A percentile compares a stretch with the other conserved stretches of the same genome.
These are phyloP conservation scores for Termitomyces sp. DNA, from an alignment of 768 basidiomycete genomes.

Conservation along the genomic window DNA sequence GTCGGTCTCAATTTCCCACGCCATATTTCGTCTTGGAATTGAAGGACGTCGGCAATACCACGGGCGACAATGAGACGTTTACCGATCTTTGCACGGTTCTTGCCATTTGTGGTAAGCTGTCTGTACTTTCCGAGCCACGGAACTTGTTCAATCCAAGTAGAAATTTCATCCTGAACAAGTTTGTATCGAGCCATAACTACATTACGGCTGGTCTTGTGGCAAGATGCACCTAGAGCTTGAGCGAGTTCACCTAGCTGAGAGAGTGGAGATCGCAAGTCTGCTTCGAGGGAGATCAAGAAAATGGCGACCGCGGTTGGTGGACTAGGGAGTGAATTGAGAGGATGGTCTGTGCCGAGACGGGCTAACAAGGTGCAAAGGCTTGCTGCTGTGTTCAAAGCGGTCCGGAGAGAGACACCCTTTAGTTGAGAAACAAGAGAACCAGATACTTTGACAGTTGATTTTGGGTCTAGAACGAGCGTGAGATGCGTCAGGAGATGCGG, in stretches of 20 bases:
- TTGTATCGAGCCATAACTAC: constrained; percentile 69
- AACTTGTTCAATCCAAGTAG: constrained; percentile 53
- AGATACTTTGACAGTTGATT: constrained; percentile 23
- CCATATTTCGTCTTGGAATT: constrained; percentile 62
- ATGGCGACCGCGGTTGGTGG: constrained; percentile 61
- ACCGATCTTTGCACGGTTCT: constrained; percentile 52
- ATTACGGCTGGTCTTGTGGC: constrained; percentile 39
- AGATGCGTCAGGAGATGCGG: constrained; percentile 51
- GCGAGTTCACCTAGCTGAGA: constrained; percentile 52
- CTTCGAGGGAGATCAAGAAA: constrained; percentile 66
- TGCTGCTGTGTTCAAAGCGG: constrained; percentile 38
- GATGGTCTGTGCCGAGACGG: constrained; percentile 28
- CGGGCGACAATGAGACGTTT: constrained; percentile 62
- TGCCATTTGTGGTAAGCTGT: constrained; percentile 18
- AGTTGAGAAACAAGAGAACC: constrained; percentile 31
- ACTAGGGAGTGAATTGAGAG: constrained; percentile 31
- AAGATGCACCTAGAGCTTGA: constrained; percentile 45
- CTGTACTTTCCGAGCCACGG: constrained; percentile 68
- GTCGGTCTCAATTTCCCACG: constrained; percentile 31
- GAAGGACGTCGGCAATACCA: constrained; percentile 63
- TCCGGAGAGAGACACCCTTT: constrained; percentile 32
- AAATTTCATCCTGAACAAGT: constrained; percentile 52
- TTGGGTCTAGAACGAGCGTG: constrained; percentile 19
- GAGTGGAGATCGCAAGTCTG: constrained; percentile 47
- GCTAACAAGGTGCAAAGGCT: constrained; percentile 39